A percentile compares a stretch with the other conserved stretches of the same genome.
Evolutionary conservation across 2,329 filamentous ascomycete species (phyloP).

Genomic region (Ophiostoma quercus): DNA sequence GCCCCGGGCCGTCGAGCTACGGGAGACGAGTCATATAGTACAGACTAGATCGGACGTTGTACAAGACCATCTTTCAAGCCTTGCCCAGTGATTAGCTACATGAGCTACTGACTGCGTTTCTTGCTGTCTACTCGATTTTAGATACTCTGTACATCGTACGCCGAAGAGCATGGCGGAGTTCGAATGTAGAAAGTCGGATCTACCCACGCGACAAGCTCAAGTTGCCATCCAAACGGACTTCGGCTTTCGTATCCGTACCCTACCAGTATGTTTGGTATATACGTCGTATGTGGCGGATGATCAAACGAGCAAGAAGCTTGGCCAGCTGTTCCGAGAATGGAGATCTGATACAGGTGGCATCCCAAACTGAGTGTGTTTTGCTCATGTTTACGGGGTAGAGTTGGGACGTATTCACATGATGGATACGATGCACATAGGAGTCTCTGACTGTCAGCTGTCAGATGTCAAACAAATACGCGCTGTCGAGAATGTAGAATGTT

Average conservation of each 20-base stretch:
- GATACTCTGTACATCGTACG: neutral
- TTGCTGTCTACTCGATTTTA: neutral
- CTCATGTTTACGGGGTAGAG: neutral
- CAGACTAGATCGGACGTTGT: neutral
- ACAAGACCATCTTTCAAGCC: neutral
- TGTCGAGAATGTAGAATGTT: neutral
- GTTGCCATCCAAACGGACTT: neutral
- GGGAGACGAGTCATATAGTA: neutral
- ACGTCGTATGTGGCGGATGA: constrained; percentile 1
- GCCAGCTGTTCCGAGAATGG: neutral
- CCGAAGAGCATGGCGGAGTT: neutral
- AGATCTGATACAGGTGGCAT: neutral
- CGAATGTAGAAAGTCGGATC: neutral
- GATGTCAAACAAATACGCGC: neutral
- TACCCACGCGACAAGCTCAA: no score
- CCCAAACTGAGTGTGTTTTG: constrained; percentile 4
- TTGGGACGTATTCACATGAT: neutral
- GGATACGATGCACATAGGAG: neutral
- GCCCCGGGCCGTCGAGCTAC: neutral
- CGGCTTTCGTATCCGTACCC: neutral
- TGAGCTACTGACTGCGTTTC: no score
- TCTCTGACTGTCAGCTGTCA: neutral
- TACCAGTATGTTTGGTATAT: neutral
- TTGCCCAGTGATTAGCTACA: neutral
- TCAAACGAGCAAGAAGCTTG: neutral